phyloP scores from a whole-genome alignment of 352 stramenopile species.

The Blastocystis sp. region DNA sequence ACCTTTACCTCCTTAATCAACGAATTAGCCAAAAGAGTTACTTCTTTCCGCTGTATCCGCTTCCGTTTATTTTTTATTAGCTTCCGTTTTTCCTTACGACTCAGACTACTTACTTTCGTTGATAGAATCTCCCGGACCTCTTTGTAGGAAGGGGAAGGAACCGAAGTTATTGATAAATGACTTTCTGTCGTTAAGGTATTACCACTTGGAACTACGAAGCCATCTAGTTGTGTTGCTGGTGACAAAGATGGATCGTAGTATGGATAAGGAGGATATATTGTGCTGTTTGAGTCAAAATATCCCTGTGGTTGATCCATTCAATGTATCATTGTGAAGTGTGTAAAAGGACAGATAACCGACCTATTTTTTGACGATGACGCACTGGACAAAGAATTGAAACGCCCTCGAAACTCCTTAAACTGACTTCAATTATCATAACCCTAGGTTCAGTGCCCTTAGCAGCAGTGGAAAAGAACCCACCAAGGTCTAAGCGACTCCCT shows the following conservation, averaged over 20 bases:
- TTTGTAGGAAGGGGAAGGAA: slow-evolving; percentile 8
- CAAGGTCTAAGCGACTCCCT: no score
- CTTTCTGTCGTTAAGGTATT: slow-evolving; percentile 31
- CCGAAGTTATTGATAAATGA: not conserved
- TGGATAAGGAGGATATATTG: slow-evolving; percentile 33
- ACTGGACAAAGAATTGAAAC: no score
- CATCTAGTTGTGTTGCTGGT: not conserved
- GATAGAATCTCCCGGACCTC: slow-evolving; percentile 3
- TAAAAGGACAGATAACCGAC: no score
- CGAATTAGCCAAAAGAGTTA: not conserved
- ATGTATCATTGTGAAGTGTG: no score
- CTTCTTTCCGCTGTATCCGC: not conserved
- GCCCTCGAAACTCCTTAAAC: no score
- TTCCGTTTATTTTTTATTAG: slow-evolving; percentile 65
- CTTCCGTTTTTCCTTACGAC: slow-evolving; percentile 55
- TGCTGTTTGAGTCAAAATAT: no score
- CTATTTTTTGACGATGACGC: no score
- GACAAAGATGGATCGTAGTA: not conserved
- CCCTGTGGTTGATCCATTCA: no score
- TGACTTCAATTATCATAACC: no score
- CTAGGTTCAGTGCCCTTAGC: no score
- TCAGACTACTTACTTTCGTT: not conserved
- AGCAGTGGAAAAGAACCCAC: no score
- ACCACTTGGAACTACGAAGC: not conserved
- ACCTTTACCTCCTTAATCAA: not conserved